phyloP scores from a whole-genome alignment of 1,284 basidiomycete genomes.

The Termitomyces sp. region DNA sequence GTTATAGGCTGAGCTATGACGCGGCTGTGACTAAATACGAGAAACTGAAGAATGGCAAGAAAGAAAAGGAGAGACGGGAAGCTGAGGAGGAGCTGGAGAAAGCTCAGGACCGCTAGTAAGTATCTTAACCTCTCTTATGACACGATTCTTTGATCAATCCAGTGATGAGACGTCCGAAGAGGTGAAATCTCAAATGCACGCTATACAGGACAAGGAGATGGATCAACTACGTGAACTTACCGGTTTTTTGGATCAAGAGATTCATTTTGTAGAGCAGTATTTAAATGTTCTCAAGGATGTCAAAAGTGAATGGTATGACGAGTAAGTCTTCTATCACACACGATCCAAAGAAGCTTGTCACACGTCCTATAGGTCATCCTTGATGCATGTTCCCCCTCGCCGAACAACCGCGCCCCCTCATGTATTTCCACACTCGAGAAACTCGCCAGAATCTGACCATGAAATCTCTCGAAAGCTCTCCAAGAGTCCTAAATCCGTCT shows the following conservation, averaged over 20 bases:
- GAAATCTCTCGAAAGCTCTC: constrained; percentile 28
- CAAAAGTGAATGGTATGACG: constrained; percentile 58
- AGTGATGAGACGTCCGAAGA: constrained; percentile 84
- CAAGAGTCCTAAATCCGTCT: constrained; percentile 38
- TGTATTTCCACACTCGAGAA: constrained; percentile 19
- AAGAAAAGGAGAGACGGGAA: constrained; percentile 66
- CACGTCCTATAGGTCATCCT: constrained; percentile 10
- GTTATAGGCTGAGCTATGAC: constrained; percentile 65
- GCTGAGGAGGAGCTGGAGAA: constrained; percentile 74
- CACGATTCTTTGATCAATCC: neutral
- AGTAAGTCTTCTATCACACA: constrained; percentile 34
- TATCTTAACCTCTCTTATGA: constrained; percentile 12
- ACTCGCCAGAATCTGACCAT: constrained; percentile 36
- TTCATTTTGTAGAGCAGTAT: constrained; percentile 70
- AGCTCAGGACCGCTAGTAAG: constrained; percentile 71
- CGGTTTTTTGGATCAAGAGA: constrained; percentile 64
- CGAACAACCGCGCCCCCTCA: constrained; percentile 15
- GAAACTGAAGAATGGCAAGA: constrained; percentile 62
- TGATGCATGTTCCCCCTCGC: constrained; percentile 14
- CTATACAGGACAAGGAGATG: constrained; percentile 74
- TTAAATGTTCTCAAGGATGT: constrained; percentile 66
- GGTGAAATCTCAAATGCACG: constrained; percentile 66
- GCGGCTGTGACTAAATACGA: constrained; percentile 65
- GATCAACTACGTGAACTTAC: constrained; percentile 65
- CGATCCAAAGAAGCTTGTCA: neutral